Evolutionary conservation across 2,329 filamentous ascomycete species (phyloP), one percentile per base, ranked within the genome.

Genomic region (Metarhizium rileyi): DNA sequence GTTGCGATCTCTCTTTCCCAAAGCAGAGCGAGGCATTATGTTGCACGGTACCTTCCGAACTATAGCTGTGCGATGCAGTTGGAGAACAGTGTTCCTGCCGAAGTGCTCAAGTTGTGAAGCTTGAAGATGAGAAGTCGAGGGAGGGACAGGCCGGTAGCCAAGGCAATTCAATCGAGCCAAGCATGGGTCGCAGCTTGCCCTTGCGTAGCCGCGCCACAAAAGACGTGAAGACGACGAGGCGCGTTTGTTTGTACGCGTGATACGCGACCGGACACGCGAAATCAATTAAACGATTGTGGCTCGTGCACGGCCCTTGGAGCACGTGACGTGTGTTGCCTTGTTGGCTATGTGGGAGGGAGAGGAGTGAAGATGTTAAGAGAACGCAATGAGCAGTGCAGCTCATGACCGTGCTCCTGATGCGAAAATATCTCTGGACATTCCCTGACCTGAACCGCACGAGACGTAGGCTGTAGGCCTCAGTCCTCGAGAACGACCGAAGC

Each of bases 1-100:
- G 38, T 55, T 53, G 41, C 64, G 62, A 42, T 61, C 55, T 52
- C 66, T 63, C 64, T 69, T 69, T 62, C 66, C 64, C 46, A 67
- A 50, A 33, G 58, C 50, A 47, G 59, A 57, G 52, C 56, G 58
- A 59, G 59, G 53, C 64, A 67, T 67, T 46, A 41, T 46, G 30
- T 8, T 23, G n/a, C 22, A 48, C 40, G 22, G 44, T 50, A 28
- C 49, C 60, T 60, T 55, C 57, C 52, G 50, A 52, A 45, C 22
- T 36, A 40, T 27, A 20, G 28, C 27, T 38, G n/a, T 22, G 23
- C 30, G 38, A 18, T 51, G 43, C 49, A 53, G 45, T 42, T 33
- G 36, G 35, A 44, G 27, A 38, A 35, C 44, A 41, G 41, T 46
- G 41, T 36, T 45, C 35, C 43, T 52, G 44, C 44, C 50, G 10